These are phyloP conservation scores for Pseudocercospora eumusae DNA, from an alignment of 2,329 filamentous ascomycete species.

Conservation along the genomic window DNA sequence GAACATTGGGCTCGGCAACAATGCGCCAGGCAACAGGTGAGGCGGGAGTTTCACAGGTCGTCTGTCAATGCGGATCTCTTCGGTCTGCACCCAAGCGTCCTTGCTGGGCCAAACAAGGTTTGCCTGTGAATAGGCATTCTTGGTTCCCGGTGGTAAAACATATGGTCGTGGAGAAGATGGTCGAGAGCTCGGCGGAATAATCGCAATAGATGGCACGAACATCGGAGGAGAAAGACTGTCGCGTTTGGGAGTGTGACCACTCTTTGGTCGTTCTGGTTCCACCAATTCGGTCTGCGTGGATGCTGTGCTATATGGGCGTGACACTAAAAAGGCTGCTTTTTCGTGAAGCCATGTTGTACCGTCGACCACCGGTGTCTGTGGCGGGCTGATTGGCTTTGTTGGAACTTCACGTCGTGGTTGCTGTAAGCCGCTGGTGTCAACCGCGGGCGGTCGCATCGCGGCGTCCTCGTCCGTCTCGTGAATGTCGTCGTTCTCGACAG, in stretches of 20 bases:
- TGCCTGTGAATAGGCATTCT: conserved; percentile 81
- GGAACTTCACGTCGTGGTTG: conserved; percentile 17
- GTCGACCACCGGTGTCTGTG: conserved; percentile 61
- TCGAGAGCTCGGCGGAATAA: conserved; percentile 82
- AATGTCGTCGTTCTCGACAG: conserved; percentile 15
- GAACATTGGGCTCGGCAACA: conserved; percentile 57
- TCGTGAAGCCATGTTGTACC: conserved; percentile 30
- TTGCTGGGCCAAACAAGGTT: conserved; percentile 54
- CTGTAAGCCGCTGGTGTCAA: conserved; percentile 20
- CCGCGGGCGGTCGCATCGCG: conserved; percentile 18
- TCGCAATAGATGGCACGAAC: conserved; percentile 73
- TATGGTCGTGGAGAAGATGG: conserved; percentile 76
- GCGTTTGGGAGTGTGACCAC: conserved; percentile 29
- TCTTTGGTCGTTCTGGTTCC: conserved; percentile 35
- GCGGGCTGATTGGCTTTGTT: conserved; percentile 59
- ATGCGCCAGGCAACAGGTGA: conserved; percentile 76
- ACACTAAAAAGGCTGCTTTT: conserved; percentile 23
- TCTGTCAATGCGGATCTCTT: conserved; percentile 82
- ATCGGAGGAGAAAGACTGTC: conserved; percentile 37
- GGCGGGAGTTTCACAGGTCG: conserved; percentile 72
- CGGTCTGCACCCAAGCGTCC: conserved; percentile 75
- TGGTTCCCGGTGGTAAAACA: conserved; percentile 77
- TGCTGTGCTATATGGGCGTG: conserved; percentile 33
- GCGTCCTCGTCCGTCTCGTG: conserved; percentile 17
- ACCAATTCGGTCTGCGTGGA: conserved; percentile 40